Base-by-base conservation (phyloP, 306 rosid genomes). In the Cicer judaicum region DNA sequence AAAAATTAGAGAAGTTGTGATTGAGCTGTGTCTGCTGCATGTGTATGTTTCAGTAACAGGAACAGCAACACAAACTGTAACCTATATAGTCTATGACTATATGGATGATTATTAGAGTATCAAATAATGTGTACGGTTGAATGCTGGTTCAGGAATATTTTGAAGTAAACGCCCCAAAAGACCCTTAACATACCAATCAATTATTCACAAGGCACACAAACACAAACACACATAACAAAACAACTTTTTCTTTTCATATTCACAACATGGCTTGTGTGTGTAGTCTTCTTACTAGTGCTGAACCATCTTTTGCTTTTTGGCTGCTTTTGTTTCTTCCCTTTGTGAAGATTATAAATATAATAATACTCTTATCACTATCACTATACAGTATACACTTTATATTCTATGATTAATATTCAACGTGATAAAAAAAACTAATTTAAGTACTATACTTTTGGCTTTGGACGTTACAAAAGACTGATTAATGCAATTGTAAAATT, bases 291-390 rank as follows among this genome's bases (percentile, higher is more conserved):
- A 46, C 56, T 13, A 14, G 42, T 47, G 48, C 46, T 46, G 19
- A 15, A 5, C 57, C 41, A 75, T 72, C 85, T 81, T 75, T 75
- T 84, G 77, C 88, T 81, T 84, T 80, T 75, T 79, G 81, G 78
- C 81, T 57, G 84, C 86, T 79, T 83, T 83, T 79, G 78, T 70
- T 78, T 44, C 79, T 78, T 48, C 4, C 76, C 69, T 78, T 82
- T 73, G 74, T 10, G 49, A 50, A 18, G 29, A 29, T 29, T 29
- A 29, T 29, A 29, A 29, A 34, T 60, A 34, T 1, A 21, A 34
- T 1, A 21, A 53, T 56, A 71, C 65, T 57, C 8, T 40, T 42
- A 56, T 52, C 38, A 36, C 50, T 29, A 6, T 29, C 4, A 29
- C 34, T 29, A 29, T 29, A 29, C 9, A 13, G 21, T 10, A 54